phyloP scores from a whole-genome alignment of 768 basidiomycete genomes.

The Leccinum incarnatum region DNA sequence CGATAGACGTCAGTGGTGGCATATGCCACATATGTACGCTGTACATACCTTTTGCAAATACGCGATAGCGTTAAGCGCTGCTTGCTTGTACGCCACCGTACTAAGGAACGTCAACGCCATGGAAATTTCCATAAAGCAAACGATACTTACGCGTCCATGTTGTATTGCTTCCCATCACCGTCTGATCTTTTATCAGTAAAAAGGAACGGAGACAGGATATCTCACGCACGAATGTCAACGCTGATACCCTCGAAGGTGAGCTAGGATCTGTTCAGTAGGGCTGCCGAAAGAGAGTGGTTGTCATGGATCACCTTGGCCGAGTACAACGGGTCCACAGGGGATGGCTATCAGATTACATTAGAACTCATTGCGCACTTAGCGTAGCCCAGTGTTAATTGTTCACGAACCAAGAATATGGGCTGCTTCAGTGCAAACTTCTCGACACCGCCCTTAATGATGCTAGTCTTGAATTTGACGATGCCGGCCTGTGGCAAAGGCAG shows the following conservation, averaged over 20 bases:
- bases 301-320: constrained; percentile 51
- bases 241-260: constrained; percentile 75
- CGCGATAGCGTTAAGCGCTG: constrained; percentile 70
- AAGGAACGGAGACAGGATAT: not conserved
- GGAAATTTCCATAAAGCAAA: not conserved
- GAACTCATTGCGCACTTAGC: not conserved
- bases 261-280: constrained; percentile 27
- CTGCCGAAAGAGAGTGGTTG: not conserved
- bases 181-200: constrained; percentile 35
- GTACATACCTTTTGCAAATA: constrained; percentile 62
- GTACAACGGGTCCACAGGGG: constrained; percentile 73
- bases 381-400: not conserved
- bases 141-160: constrained; percentile 65
- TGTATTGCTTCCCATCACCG: constrained; percentile 71
- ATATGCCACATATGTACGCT: not conserved
- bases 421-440: constrained; percentile 65
- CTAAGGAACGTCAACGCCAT: constrained; percentile 29
- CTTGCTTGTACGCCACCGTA: constrained; percentile 77
- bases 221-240: constrained; percentile 59
- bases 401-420: constrained; percentile 58
- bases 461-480: constrained; percentile 67
- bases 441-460: constrained; percentile 71
- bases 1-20: not conserved
- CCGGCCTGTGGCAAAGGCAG: constrained; percentile 46
- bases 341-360: constrained; percentile 45